phyloP scores from a whole-genome alignment of 73 alveolate species.

The Paramecium sonneborni region DNA sequence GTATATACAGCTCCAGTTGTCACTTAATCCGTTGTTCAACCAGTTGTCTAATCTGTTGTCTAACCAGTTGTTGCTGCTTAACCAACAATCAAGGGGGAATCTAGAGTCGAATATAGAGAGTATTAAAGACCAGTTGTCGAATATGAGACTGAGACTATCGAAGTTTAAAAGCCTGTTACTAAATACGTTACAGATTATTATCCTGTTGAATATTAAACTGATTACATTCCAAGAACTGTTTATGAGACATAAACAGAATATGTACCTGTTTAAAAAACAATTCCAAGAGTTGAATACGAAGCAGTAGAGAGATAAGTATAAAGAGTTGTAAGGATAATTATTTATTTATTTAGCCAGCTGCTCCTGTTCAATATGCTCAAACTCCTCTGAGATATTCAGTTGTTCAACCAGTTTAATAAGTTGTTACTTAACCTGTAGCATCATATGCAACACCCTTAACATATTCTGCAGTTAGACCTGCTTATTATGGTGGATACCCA shows the following conservation, averaged over 20 bases:
- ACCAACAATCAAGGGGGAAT: constrained; percentile 44
- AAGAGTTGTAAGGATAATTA: not conserved
- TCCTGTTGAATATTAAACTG: constrained; percentile 53
- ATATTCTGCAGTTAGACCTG: constrained; percentile 43
- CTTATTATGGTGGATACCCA: not conserved
- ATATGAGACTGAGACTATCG: constrained; percentile 48
- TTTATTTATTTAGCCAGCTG: not conserved
- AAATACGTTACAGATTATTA: constrained; percentile 50
- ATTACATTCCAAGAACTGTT: constrained; percentile 52
- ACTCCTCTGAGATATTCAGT: not conserved
- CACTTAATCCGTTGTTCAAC: not conserved
- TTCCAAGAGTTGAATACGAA: constrained; percentile 51
- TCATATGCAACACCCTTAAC: constrained; percentile 28
- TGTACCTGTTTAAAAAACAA: constrained; percentile 39
- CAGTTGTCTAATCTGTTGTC: not conserved
- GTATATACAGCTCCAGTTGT: constrained; percentile 11
- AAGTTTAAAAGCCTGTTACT: constrained; percentile 1
- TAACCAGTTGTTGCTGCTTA: constrained; percentile 44
- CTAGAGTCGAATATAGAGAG: constrained; percentile 50
- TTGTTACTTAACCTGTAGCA: not conserved
- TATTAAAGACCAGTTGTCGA: constrained; percentile 54
- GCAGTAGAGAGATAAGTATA: constrained; percentile 49
- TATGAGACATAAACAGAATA: constrained; percentile 54
- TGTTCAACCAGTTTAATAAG: not conserved
- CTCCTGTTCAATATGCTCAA: constrained; percentile 6